A percentile compares a stretch with the other conserved stretches of the same genome.
Evolutionary conservation across 306 rosid genomes (phyloP).

Genomic region (Datisca glomerata): DNA sequence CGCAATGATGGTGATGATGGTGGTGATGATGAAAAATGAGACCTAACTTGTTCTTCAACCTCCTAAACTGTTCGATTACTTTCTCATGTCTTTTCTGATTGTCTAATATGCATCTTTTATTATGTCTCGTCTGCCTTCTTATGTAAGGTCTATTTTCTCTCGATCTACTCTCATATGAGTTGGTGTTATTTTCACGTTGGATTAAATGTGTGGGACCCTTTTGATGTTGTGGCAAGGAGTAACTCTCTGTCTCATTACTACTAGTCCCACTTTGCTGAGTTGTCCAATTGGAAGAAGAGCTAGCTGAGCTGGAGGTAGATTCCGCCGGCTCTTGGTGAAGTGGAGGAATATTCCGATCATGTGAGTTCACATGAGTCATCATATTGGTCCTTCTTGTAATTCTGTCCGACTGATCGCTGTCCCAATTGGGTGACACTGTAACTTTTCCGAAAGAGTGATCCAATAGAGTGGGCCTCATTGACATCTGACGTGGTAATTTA

Average conservation of each 20-base stretch:
- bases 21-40: constrained; percentile 60
- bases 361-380: constrained; percentile 5
- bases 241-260: constrained; percentile 13
- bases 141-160: too few relatives aligned
- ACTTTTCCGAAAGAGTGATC: constrained; percentile 2
- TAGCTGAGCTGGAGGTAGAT: constrained; percentile 15
- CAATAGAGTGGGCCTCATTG: constrained; percentile 30
- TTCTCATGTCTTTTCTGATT: constrained; percentile 11
- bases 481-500: constrained; percentile 1
- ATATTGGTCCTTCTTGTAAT: neutral
- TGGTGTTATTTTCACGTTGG: too few relatives aligned
- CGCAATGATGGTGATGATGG: constrained; percentile 21
- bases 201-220: neutral
- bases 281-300: constrained; percentile 16
- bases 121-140: constrained; percentile 14
- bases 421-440: neutral
- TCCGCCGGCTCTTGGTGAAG: constrained; percentile 13
- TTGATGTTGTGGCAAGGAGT: neutral
- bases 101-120: constrained; percentile 9
- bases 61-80: constrained; percentile 28
- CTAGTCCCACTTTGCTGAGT: constrained; percentile 13
- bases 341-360: neutral
- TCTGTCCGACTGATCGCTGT: neutral
- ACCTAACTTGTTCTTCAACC: constrained; percentile 55
- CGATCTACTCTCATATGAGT: too few relatives aligned